Evolutionary conservation across 129 eudicot species (phyloP).

Genomic region (Dittrichia graveolens): DNA sequence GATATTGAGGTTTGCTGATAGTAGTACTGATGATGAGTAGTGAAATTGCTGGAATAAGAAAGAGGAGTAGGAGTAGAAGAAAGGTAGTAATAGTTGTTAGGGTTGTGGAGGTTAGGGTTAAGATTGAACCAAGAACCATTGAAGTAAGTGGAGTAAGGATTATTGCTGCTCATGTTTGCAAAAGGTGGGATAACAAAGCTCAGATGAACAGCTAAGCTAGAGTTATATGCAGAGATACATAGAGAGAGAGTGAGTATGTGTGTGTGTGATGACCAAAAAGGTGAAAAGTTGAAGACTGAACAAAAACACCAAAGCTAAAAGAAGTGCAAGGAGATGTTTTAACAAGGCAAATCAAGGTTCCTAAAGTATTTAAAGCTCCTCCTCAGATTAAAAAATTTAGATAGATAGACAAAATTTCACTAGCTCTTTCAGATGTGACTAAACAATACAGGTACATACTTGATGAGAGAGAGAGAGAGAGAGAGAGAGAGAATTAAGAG

Average conservation of each 20-base stretch:
- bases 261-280: slow-evolving; percentile 38
- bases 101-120: slow-evolving; percentile 42
- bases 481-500: slow-evolving; percentile 29
- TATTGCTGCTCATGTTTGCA: slow-evolving; percentile 56
- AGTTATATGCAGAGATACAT: slow-evolving; percentile 23
- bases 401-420: slow-evolving; percentile 40
- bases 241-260: slow-evolving; percentile 26
- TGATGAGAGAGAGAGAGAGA: slow-evolving; percentile 21
- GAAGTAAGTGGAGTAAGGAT: slow-evolving; percentile 62
- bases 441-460: slow-evolving; percentile 31
- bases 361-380: slow-evolving; percentile 42
- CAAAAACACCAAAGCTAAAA: slow-evolving; percentile 66
- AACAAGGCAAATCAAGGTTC: slow-evolving; percentile 38
- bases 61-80: slow-evolving; percentile 19
- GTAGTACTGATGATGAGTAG: slow-evolving; percentile 16
- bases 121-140: slow-evolving; percentile 52
- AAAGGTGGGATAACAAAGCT: slow-evolving; percentile 28
- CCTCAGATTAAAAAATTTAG: slow-evolving; percentile 26
- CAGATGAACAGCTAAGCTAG: slow-evolving; percentile 35
- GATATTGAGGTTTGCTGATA: slow-evolving; percentile 32
- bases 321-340: slow-evolving; percentile 30
- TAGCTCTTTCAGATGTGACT: slow-evolving; percentile 40
- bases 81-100: slow-evolving; percentile 28
- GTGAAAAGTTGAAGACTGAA: slow-evolving; percentile 56
- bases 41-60: slow-evolving; percentile 27